phyloP scores from a whole-genome alignment of 768 basidiomycete genomes.

The Tricholoma terreum region DNA sequence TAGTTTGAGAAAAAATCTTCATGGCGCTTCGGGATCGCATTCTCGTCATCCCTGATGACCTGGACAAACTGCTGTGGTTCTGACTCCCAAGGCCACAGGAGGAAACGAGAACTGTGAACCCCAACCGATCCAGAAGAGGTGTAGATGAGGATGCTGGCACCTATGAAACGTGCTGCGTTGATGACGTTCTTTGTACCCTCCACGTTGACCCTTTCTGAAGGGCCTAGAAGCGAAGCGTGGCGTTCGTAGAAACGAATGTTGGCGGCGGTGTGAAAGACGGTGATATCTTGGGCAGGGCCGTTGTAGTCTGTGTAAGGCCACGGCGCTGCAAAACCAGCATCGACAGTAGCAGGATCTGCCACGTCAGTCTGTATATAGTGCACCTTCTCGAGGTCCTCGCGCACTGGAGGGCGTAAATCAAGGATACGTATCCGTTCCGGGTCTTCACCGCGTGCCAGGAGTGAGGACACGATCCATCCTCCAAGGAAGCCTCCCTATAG shows the following conservation, averaged over 20 bases:
- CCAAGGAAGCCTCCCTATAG: constrained; percentile 72
- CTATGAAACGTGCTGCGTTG: constrained; percentile 50
- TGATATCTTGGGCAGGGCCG: constrained; percentile 38
- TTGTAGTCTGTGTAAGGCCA: constrained; percentile 44
- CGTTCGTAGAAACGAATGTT: constrained; percentile 79
- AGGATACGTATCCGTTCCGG: constrained; percentile 60
- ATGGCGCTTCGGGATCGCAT: constrained; percentile 47
- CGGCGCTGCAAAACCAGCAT: constrained; percentile 58
- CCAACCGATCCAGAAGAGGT: constrained; percentile 72
- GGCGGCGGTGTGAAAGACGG: constrained; percentile 76
- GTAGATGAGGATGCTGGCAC: constrained; percentile 59
- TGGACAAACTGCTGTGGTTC: constrained; percentile 59
- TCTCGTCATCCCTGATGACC: constrained; percentile 60
- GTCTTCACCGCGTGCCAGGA: constrained; percentile 70
- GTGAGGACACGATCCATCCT: constrained; percentile 71
- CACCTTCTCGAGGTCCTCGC: constrained; percentile 53
- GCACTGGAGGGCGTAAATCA: constrained; percentile 62
- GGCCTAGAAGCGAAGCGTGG: constrained; percentile 42
- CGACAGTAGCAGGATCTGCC: constrained; percentile 48
- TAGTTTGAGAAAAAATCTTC: constrained; percentile 77
- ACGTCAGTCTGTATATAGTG: constrained; percentile 61
- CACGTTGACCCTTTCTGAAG: constrained; percentile 63
- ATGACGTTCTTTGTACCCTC: constrained; percentile 66
- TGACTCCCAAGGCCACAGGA: constrained; percentile 75
- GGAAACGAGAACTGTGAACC: constrained; percentile 55